Base-by-base conservation (phyloP, 441 rosid species). In the Aleurites moluccanus region DNA sequence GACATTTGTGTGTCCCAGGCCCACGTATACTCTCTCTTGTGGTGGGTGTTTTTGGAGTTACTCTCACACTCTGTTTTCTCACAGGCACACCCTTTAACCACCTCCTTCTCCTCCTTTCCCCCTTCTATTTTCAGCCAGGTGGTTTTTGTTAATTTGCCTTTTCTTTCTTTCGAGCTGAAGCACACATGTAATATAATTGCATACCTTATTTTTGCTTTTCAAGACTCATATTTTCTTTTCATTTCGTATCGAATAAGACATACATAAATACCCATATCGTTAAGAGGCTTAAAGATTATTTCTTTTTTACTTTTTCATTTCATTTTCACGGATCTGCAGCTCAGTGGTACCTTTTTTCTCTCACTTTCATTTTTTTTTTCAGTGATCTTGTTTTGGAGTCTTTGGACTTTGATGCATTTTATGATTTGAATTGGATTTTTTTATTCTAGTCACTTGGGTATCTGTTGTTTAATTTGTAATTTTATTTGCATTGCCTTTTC, bases 251-350 rank as follows among this genome's bases (percentile, higher is more conserved):
- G 9, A 16, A 28, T 18, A 50, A 23, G 3, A 18, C 49, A 47
- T 10, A 14, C 67, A 47, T 44, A n/a, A 20, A 25, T 13, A 67
- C 25, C 27, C 21, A 8, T 65, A 10, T 6, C 61, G 5, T 21
- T 10, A 25, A 64, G 33, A 25, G n/a, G 18, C 63, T 60, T 53
- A 56, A 44, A 56, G 5, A 21, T 64, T 20, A 10, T 15, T n/a
- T 33, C 47, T 53, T 42, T 52, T 35, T 15, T 0, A 38, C 10
- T 49, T 56, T 68, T 63, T 10, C 40, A 14, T 30, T 44, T 56
- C 59, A 5, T 45, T 25, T 18, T 63, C 38, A 35, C 30, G 76
- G 77, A 76, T 80, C 75, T 75, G 66, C 76, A 40, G 71, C 64
- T 44, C 52, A 28, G 27, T 71, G 74, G 74, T 74, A 40, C 3